Evolutionary conservation across 2,329 filamentous ascomycete genomes (phyloP), one percentile per base, ranked within the genome.

Genomic region (Thermothelomyces thermophilus): DNA sequence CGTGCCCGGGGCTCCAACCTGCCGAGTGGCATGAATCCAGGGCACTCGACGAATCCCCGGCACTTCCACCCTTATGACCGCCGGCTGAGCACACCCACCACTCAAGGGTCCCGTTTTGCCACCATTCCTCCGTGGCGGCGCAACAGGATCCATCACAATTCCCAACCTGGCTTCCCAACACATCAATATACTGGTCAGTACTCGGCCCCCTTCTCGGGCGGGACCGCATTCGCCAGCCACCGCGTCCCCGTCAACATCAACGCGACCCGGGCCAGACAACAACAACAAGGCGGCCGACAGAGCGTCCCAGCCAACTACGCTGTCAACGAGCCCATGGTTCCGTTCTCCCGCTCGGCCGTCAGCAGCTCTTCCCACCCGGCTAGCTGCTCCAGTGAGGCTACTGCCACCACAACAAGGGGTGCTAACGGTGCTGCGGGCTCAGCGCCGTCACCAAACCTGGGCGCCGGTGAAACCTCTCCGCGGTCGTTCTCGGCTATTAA

Each of bases 111-210:
- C 9, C n/a, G 8, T 6, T 7, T 7, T 1, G 30, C 33, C 2
- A 17, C 39, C 16, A 48, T 37, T 11, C 33, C 31, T 17, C 46
- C 46, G 6, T 48, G 46, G 37, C 20, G 46, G 9, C 31, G 33
- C 7, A 19, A 31, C 2, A 11, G n/a, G 7, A 4, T 28, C 19
- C 28, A 5, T 2, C n/a, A 24, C 9, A 28, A 26, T 8, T 26
- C 3, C 30, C 17, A 14, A 4, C 7, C 31, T 2, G 6, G n/a
- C 26, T 17, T 6, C 7, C 26, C 26, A n/a, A 7, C 6, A 7
- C 28, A 22, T 3, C 5, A 22, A 3, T 17, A 14, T 16, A 10
- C 3, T 5, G 24, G n/a, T 16, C 26, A 17, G 9, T 3, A 1
- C 16, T 14, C 9, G 10, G 19, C 5, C 22, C n/a, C 22, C 3